Base-by-base conservation (phyloP, 1,139 yeast species). In the Yamadazyma atmosphaerica region DNA sequence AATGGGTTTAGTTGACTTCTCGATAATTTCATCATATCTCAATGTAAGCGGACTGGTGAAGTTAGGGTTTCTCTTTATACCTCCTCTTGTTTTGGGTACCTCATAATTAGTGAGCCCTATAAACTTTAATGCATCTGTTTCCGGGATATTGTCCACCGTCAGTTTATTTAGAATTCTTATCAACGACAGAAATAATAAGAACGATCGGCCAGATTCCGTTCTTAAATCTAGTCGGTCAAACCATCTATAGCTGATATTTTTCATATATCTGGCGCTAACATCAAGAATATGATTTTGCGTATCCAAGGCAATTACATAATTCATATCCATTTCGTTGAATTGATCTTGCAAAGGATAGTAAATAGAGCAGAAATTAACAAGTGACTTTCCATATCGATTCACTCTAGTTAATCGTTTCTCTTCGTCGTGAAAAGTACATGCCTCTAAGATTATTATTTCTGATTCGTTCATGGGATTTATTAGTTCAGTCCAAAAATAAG, bases 401-500 rank as follows among this genome's bases (percentile, higher is more conserved):
- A 63, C 25, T 36, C 66, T 39, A 1, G 56, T 48, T 8, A 65
- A 34, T 27, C 64, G 46, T 35, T 63, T 56, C 2, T 49, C 52
- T 38, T 65, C 70, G 28, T 63, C 60, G 37, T 61, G 62, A 35
- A 67, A 67, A 21, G 65, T 54, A 30, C 58, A 54, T 2, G 63
- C 49, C 40, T 68, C 74, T 3, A 68, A 26, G 0, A 65, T 46
- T 11, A 63, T 43, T 0, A 68, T 23, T 40, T 67, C 67, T 2
- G 47, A 38, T 1, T 43, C 43, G 36, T 66, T 46, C 3, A 61
- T 23, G 0, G 74, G 73, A 39, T 66, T 65, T 2, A 68, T 47
- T 3, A 67, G 37, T 44, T 68, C 74, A 8, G 71, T 65, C 74
- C 74, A 68, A 42, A 54, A 66, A 42, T 66, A 66, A 0, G 74